These are phyloP conservation scores for Lasiosphaeriaceae sp. DNA, from an alignment of 495 filamentous ascomycete genomes.

Conservation along the genomic window DNA sequence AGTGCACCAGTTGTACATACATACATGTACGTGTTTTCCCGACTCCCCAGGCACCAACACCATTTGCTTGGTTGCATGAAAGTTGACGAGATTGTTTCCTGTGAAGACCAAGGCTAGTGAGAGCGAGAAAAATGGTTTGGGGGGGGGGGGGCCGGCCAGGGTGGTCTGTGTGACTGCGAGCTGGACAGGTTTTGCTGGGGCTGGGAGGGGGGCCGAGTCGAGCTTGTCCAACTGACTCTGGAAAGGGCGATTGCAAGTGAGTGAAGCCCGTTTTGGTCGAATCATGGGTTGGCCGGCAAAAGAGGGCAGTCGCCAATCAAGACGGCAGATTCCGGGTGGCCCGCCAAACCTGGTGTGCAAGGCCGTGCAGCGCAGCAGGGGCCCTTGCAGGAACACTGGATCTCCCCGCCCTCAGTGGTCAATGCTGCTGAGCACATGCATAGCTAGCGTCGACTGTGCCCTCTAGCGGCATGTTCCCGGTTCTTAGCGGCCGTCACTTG, in stretches of 20 bases:
- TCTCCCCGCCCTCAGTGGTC: constrained; percentile 7
- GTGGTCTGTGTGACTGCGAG: no score
- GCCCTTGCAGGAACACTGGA: constrained; percentile 10
- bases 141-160: no score
- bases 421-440: constrained; percentile 17
- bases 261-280: neutral
- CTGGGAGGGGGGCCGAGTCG: neutral
- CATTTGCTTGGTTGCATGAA: no score
- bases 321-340: neutral
- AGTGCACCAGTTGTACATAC: no score
- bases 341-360: neutral
- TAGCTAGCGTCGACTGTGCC: neutral
- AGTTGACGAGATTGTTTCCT: no score
- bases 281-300: constrained; percentile 1
- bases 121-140: no score
- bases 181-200: no score
- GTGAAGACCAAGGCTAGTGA: no score
- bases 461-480: constrained; percentile 11
- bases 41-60: no score
- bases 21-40: no score
- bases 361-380: constrained; percentile 1
- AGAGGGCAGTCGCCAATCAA: constrained; percentile 2
- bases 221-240: neutral
- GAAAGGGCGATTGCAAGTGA: neutral
- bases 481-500: constrained; percentile 2